Conservation (phyloP, 1,284 basidiomycete genomes). For the Porogramme epimiltina region DNA sequence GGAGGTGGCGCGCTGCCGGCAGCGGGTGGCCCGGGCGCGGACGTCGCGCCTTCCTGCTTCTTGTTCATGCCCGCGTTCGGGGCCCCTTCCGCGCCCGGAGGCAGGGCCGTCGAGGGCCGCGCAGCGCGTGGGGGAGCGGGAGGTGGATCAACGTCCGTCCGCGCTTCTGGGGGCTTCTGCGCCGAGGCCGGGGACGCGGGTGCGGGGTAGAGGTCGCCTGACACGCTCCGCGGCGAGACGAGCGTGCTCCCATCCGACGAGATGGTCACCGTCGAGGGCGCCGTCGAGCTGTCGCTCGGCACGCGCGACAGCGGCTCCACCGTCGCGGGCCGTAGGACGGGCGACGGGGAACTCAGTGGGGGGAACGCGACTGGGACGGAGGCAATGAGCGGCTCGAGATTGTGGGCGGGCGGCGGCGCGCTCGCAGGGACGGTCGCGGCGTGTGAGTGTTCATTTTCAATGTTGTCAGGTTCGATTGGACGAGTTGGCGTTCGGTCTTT, state of each 20-base stretch:
- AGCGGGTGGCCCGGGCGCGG: too few species aligned
- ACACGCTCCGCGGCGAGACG: not conserved
- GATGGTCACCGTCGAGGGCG: not conserved
- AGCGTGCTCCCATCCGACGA: not conserved
- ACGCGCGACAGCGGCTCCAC: slow-evolving; percentile 5
- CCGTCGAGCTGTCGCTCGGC: not conserved
- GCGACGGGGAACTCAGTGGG: not conserved
- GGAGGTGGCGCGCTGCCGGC: too few species aligned
- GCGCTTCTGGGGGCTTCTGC: too few species aligned
- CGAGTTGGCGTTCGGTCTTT: not conserved
- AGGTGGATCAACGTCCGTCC: too few species aligned
- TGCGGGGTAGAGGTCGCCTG: too few species aligned
- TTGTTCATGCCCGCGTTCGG: too few species aligned
- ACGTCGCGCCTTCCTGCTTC: too few species aligned
- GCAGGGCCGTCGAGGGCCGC: not conserved
- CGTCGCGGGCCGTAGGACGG: slow-evolving; percentile 1
- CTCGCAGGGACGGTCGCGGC: not conserved
- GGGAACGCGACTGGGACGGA: not conserved
- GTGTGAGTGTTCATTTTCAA: not conserved
- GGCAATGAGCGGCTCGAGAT: not conserved
- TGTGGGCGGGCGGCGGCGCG: not conserved
- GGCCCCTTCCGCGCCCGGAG: too few species aligned
- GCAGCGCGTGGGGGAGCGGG: too few species aligned
- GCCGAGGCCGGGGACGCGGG: too few species aligned
- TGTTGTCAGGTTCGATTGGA: slow-evolving; percentile 2